Evolutionary conservation across 768 basidiomycete genomes (phyloP), one percentile per base, ranked within the genome.

Genomic region (Suillus alpinus): DNA sequence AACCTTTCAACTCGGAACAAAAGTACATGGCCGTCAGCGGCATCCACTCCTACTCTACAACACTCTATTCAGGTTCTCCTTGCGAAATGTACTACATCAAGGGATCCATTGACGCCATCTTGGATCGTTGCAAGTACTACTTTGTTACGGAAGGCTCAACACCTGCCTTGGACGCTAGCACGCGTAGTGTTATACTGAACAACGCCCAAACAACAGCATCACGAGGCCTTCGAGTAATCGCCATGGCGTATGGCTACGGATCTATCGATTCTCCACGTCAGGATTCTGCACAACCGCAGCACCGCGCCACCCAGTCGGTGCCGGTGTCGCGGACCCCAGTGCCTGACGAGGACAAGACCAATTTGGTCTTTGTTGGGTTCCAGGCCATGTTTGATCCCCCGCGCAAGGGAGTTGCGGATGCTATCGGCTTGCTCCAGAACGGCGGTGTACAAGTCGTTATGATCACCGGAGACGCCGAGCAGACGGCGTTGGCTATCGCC

Each of bases 341-440:
- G 34, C 73, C 69, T 50, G 68, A 78, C 71, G 62, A 73, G 71
- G 76, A 77, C 67, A 70, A 64, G 65, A 71, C 63, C 55, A 89
- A 87, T 67, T 79, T 98, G 8, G 82, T 95, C 7, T 98, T 98
- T 71, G 91, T 84, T 4, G 96, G 96, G 1, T 96, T 95, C 75
- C 89, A 92, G 70, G 94, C 92, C 12, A 98, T 98, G 94, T 78
- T 90, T 58, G 96, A 98, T 73, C 96, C 96, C 7, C 96, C 96
- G 1, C 81, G 95, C 50, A 89, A 89, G 66, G 96, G 95, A 32
- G 94, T 98, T n/a, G 88, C 91, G 4, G 92, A 94, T 66, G 88
- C 96, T 20, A 89, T 98, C 63, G 81, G 80, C 41, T 76, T 91
- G 32, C 78, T 98, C 39, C 92, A 95, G 68, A 76, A 80, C 31